Evolutionary conservation across 306 rosid species (phyloP).

Genomic region (Citrullus amarus): DNA sequence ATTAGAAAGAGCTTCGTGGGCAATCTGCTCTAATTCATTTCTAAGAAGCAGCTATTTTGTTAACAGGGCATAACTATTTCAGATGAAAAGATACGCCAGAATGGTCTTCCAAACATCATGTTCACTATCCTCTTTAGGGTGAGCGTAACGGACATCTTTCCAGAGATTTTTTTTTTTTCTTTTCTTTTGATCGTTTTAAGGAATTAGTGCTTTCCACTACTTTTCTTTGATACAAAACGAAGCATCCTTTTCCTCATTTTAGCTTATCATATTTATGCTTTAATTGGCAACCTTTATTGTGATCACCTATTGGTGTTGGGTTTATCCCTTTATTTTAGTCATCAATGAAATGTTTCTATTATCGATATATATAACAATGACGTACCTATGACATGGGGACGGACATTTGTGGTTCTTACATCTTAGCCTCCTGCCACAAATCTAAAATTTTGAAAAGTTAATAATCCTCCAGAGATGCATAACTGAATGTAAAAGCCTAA

Average conservation of each 20-base stretch:
- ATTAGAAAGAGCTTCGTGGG: neutral
- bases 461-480: neutral
- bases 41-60: neutral
- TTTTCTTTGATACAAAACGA: too few relatives aligned
- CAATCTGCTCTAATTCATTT: neutral
- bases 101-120: neutral
- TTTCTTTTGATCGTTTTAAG: too few relatives aligned
- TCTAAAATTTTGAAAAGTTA: conserved; percentile 33
- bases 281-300: too few relatives aligned
- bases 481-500: conserved; percentile 11
- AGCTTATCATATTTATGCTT: too few relatives aligned
- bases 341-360: too few relatives aligned
- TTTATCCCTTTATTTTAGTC: too few relatives aligned
- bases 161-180: too few relatives aligned
- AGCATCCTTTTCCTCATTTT: too few relatives aligned
- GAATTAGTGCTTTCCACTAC: too few relatives aligned
- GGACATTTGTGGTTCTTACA: conserved; percentile 95
- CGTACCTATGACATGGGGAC: conserved; percentile 92
- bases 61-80: neutral
- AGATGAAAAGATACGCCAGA: neutral
- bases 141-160: too few relatives aligned
- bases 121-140: too few relatives aligned
- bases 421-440: conserved; percentile 78
- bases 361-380: neutral
- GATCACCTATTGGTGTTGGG: too few relatives aligned